Evolutionary conservation across 495 filamentous ascomycete species (phyloP).

Genomic region (Cercophora newfieldiana): DNA sequence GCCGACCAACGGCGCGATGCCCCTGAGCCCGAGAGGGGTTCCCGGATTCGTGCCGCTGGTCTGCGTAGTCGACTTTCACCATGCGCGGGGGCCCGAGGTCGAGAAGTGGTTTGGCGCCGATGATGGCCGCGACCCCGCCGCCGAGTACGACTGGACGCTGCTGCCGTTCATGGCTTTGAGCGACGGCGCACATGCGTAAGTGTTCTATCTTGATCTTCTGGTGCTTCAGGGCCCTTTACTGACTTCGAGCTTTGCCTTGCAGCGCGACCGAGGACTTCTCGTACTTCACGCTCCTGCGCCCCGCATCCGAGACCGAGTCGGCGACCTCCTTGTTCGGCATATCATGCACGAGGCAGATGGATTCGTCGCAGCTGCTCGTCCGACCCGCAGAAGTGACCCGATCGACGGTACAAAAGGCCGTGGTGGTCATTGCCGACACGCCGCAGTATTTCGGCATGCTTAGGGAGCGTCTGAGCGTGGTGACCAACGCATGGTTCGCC

Average conservation of each 20-base stretch:
- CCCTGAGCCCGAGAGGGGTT: conserved; percentile 1
- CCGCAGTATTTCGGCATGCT: conserved; percentile 78
- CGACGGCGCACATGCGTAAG: conserved; percentile 92
- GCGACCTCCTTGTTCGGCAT: conserved; percentile 93
- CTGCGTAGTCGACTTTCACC: conserved; percentile 94
- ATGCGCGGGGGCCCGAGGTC: conserved; percentile 93
- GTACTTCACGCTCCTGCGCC: conserved; percentile 89
- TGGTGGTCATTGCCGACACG: conserved; percentile 93
- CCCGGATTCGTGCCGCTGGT: conserved; percentile 63
- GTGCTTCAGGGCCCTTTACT: not conserved
- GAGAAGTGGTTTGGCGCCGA: conserved; percentile 84
- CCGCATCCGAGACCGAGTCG: conserved; percentile 56
- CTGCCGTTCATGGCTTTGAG: conserved; percentile 98
- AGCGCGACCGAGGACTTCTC: conserved; percentile 93
- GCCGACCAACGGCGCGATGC: conserved; percentile 25
- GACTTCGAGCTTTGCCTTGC: conserved; percentile 14
- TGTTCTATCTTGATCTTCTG: conserved; percentile 13
- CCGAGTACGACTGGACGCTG: conserved; percentile 86
- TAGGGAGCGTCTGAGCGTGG: conserved; percentile 80
- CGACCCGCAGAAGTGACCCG: conserved; percentile 87
- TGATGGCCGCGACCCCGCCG: conserved; percentile 76
- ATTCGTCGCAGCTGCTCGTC: conserved; percentile 71
- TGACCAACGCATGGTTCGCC: conserved; percentile 94
- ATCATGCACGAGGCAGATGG: conserved; percentile 88
- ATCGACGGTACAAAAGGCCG: conserved; percentile 95